These are phyloP conservation scores for Fusarium sp. DNA, from an alignment of 2,329 filamentous ascomycete species.

Conservation along the genomic window DNA sequence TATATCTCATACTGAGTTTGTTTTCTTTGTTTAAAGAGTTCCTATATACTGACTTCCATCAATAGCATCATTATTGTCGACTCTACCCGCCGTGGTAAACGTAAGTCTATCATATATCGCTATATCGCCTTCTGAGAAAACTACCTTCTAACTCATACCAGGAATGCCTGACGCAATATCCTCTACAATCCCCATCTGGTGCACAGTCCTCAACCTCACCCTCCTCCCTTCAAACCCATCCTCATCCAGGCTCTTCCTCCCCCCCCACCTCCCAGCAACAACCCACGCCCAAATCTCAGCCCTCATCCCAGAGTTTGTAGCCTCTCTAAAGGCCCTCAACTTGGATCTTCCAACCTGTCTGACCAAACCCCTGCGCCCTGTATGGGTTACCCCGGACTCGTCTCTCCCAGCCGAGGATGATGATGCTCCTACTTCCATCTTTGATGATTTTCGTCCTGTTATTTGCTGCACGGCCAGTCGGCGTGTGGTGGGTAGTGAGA, in stretches of 20 bases:
- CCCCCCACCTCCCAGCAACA: slow-evolving; percentile 75
- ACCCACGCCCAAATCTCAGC: slow-evolving; percentile 82
- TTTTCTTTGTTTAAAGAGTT: neutral
- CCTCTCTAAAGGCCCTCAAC: slow-evolving; percentile 64
- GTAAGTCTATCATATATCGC: slow-evolving; percentile 53
- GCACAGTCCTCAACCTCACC: slow-evolving; percentile 81
- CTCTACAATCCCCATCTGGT: slow-evolving; percentile 96
- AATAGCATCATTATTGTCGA: slow-evolving; percentile 84
- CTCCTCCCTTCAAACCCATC: slow-evolving; percentile 72
- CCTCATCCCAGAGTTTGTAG: slow-evolving; percentile 66
- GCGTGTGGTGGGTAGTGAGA: slow-evolving; percentile 74
- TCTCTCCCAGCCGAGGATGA: slow-evolving; percentile 50
- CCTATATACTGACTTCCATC: neutral
- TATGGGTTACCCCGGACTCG: slow-evolving; percentile 83
- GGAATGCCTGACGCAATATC: slow-evolving; percentile 87
- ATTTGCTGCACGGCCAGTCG: slow-evolving; percentile 89
- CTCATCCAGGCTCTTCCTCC: slow-evolving; percentile 71
- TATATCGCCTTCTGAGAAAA: neutral
- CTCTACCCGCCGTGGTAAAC: slow-evolving; percentile 90
- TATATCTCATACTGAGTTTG: neutral
- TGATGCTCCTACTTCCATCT: slow-evolving; percentile 49
- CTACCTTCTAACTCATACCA: neutral
- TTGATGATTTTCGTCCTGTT: slow-evolving; percentile 73
- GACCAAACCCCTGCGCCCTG: slow-evolving; percentile 77
- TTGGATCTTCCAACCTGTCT: slow-evolving; percentile 67